These are phyloP conservation scores for Orobanche coerulescens DNA, from an alignment of 257 asterid genomes.

Conservation along the genomic window DNA sequence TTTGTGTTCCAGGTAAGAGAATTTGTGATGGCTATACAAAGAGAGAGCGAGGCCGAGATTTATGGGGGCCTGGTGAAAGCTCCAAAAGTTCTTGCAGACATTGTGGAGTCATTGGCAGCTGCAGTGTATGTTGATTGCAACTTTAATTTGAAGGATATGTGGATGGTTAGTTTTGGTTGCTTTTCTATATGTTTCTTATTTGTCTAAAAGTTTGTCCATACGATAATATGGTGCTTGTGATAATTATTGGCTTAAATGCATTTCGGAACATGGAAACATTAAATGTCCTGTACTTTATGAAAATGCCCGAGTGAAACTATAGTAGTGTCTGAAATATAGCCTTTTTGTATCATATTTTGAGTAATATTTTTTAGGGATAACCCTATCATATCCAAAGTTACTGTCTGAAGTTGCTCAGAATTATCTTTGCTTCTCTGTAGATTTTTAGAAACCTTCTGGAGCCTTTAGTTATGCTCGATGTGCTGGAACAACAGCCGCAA, in stretches of 20 bases:
- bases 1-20: slow-evolving; percentile 49
- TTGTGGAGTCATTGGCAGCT: slow-evolving; percentile 72
- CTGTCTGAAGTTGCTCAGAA: slow-evolving; percentile 3
- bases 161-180: slow-evolving; percentile 31
- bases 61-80: slow-evolving; percentile 73
- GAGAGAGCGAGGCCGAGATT: slow-evolving; percentile 44
- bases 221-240: not conserved
- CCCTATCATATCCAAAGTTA: not conserved
- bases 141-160: slow-evolving; percentile 31
- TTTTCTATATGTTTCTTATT: not conserved
- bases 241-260: not conserved
- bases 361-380: not conserved
- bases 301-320: not conserved
- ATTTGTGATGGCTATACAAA: slow-evolving; percentile 40
- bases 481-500: slow-evolving; percentile 59
- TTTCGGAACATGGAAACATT: not conserved
- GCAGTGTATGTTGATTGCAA: slow-evolving; percentile 48
- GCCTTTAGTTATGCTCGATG: slow-evolving; percentile 54
- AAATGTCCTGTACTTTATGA: not conserved
- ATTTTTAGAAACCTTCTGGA: slow-evolving; percentile 45
- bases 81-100: slow-evolving; percentile 79
- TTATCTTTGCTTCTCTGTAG: slow-evolving; percentile 29
- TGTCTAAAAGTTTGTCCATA: not conserved
- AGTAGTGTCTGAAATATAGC: not conserved
- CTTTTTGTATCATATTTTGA: too few species aligned